Evolutionary conservation across 2,329 filamentous ascomycete genomes (phyloP).

Genomic region (Claviceps sp.): DNA sequence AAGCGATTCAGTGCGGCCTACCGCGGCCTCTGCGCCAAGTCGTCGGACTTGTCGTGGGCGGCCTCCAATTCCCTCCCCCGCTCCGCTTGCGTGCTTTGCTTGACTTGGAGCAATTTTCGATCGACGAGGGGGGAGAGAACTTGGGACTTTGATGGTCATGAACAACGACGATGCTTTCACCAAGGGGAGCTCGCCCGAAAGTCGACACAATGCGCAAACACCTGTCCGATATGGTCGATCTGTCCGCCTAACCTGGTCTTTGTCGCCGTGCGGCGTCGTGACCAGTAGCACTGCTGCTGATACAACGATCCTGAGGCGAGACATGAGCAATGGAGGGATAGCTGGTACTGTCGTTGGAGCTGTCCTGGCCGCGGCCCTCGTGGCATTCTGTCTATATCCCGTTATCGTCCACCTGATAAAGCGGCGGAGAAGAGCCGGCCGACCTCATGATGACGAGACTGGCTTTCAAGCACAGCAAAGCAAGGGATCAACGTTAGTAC

Average conservation of each 20-base stretch:
- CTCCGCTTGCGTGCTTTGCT: not conserved
- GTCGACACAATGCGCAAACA: not conserved
- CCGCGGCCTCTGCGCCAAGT: not conserved
- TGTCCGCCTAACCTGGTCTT: not conserved
- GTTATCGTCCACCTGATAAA: conserved; percentile 22
- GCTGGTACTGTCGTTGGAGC: conserved; percentile 25
- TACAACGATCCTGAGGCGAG: conserved; percentile 13
- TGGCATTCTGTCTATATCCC: conserved; percentile 26
- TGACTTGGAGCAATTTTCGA: not conserved
- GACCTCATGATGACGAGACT: conserved; percentile 18
- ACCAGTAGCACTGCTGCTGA: conserved; percentile 3
- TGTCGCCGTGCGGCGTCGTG: not conserved
- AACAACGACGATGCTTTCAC: not conserved
- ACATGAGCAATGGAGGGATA: conserved; percentile 21
- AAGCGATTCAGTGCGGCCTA: not conserved
- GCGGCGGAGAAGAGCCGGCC: conserved; percentile 12
- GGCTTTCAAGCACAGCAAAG: conserved; percentile 11
- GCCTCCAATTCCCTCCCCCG: not conserved
- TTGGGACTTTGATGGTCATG: not conserved
- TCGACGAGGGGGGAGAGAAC: not conserved
- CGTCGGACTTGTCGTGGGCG: not conserved
- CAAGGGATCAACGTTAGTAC: conserved; percentile 6
- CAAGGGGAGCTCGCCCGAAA: not conserved
- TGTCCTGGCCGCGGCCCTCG: conserved; percentile 19
- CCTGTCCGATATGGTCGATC: not conserved